phyloP scores from a whole-genome alignment of 179 eudicot species.

The Spinacia oleracea region DNA sequence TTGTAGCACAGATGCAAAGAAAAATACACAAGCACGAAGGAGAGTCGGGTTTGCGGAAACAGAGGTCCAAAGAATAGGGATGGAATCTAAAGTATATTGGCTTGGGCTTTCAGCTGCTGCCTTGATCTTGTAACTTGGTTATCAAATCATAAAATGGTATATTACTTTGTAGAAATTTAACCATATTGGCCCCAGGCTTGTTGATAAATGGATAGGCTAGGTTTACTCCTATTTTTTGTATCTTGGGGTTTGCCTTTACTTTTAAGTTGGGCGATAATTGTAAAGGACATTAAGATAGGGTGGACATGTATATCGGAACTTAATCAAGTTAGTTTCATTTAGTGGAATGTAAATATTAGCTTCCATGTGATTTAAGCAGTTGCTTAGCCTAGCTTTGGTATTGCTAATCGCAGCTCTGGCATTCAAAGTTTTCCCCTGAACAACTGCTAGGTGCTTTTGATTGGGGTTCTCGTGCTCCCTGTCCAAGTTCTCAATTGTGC shows the following conservation, averaged over 20 bases:
- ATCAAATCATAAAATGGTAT: neutral
- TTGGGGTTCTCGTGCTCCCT: neutral
- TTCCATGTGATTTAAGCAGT: neutral
- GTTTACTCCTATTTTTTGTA: conserved; percentile 24
- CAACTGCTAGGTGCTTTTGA: neutral
- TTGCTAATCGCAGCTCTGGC: neutral
- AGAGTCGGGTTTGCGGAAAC: conserved; percentile 3
- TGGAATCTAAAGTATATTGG: neutral
- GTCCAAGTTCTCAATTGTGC: neutral
- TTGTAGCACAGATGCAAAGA: conserved; percentile 35
- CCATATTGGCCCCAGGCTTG: conserved; percentile 9
- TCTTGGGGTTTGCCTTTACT: conserved; percentile 22
- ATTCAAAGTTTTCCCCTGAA: neutral
- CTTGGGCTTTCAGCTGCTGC: neutral
- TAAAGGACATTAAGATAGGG: neutral
- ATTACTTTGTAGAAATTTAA: neutral
- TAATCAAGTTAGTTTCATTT: neutral
- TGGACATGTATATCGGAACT: neutral
- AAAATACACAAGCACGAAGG: conserved; percentile 17
- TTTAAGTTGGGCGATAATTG: neutral
- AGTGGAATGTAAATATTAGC: neutral
- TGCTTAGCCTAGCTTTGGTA: neutral
- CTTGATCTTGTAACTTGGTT: neutral
- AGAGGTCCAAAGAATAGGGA: neutral
- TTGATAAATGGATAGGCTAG: conserved; percentile 18